phyloP scores from a whole-genome alignment of 331 rosid species.

The Saraca asoca region DNA sequence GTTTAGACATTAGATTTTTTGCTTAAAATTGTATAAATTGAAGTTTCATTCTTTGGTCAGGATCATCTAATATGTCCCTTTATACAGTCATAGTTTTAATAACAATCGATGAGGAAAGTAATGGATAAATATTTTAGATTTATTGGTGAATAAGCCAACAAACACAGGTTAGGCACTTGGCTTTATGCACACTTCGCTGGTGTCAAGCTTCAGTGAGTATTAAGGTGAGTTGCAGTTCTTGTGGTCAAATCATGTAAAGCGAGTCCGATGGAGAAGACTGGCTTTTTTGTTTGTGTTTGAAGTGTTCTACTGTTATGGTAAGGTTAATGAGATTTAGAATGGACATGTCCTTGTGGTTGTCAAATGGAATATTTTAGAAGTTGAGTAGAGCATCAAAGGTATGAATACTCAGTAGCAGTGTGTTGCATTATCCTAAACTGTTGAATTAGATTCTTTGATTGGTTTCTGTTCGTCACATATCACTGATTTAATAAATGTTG shows the following conservation, averaged over 20 bases:
- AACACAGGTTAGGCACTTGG: neutral
- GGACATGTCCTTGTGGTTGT: conserved; percentile 5
- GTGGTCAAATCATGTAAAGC: conserved; percentile 23
- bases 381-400: conserved; percentile 4
- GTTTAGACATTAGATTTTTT: too few relatives aligned
- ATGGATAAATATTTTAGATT: neutral
- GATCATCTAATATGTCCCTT: neutral
- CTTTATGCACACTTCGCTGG: neutral
- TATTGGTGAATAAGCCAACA: neutral
- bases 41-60: conserved; percentile 10
- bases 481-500: conserved; percentile 24
- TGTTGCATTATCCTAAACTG: conserved; percentile 12
- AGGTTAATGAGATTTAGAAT: conserved; percentile 21
- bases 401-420: neutral
- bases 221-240: conserved; percentile 11
- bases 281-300: conserved; percentile 30
- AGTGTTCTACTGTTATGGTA: neutral
- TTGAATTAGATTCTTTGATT: neutral
- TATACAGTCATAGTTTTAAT: neutral
- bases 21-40: neutral
- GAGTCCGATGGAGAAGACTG: neutral
- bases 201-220: conserved; percentile 12
- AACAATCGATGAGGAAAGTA: too few relatives aligned
- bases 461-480: conserved; percentile 13
- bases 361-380: conserved; percentile 15